Percentiles rank a stretch among this genome's conserved stretches.
Conservation (phyloP, 352 stramenopile genomes). For the Globisporangium uncinulatum region DNA sequence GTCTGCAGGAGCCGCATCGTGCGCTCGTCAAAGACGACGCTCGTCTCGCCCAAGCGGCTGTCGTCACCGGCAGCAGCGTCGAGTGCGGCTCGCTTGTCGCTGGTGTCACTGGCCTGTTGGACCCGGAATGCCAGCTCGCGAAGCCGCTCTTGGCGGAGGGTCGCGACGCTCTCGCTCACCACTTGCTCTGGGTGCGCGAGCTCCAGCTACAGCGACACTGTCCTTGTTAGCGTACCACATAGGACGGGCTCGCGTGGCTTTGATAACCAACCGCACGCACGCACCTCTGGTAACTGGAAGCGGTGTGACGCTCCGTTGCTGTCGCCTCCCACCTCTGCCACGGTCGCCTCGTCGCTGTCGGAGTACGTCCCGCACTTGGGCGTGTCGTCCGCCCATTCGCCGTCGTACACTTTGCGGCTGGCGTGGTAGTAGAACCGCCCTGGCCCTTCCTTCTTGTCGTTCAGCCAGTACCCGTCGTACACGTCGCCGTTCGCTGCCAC, state of each 20-base stretch:
- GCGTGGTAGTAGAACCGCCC: conserved; percentile 82
- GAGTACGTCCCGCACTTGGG: conserved; percentile 75
- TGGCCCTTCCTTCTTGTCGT: conserved; percentile 86
- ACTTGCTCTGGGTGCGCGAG: conserved; percentile 67
- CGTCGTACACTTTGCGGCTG: conserved; percentile 84
- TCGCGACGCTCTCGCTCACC: conserved; percentile 62
- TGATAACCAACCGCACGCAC: neutral
- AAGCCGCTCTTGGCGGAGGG: conserved; percentile 62
- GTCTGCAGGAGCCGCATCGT: conserved; percentile 49
- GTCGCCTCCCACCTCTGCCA: conserved; percentile 14
- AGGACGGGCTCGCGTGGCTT: too few species aligned
- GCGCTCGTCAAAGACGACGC: conserved; percentile 55
- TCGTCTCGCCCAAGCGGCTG: conserved; percentile 11
- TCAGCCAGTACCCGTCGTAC: conserved; percentile 83
- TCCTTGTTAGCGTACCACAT: too few species aligned
- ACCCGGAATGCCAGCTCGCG: conserved; percentile 35
- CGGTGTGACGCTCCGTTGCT: conserved; percentile 9
- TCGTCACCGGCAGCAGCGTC: conserved; percentile 8
- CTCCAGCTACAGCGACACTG: too few species aligned
- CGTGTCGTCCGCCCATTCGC: conserved; percentile 78
- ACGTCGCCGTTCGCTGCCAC: conserved; percentile 73
- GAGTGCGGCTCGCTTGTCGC: neutral
- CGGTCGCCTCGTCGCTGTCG: conserved; percentile 27
- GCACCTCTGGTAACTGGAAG: conserved; percentile 67
- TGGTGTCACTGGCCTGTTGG: too few species aligned